Base-by-base conservation (phyloP, 805 yeast species). In the Lipomyces kockii region DNA sequence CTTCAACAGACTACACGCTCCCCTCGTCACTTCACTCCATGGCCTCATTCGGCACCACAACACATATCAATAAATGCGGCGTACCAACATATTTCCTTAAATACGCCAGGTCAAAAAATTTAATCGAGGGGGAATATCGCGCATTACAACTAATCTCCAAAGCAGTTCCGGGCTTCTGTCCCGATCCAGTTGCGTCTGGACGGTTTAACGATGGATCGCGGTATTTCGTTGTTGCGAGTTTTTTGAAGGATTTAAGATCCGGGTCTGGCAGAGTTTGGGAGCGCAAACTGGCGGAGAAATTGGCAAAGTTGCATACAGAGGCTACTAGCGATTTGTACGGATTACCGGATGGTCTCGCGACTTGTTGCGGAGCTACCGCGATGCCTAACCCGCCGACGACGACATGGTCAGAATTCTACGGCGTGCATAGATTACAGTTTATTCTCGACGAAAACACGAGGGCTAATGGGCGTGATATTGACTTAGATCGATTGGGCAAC, bases 361-460 rank as follows among this genome's bases (percentile, higher is more conserved):
- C 72, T 0, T 69, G 71, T 53, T 69, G 72, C 35, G 72, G 72
- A 20, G 35, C 69, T 3, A 69, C 72, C 9, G 58, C 54, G 55
- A 22, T 62, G 55, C 68, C 65, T 9, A 69, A 69, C 46, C 51
- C 59, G 51, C 71, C 72, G 9, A 64, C 70, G 3, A n/a, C 32
- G 7, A 39, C 68, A 17, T 69, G 72, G 72, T 25, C 57, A 2
- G 72, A 69, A 32, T 69, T 69, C 60, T 69, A 56, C 35, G 34
- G 46, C 4, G 39, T 7, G 7, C 59, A 64, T 12, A 39, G 72
- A 55, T 27, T 69, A 49, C 49, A 60, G 34, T 56, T 49, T 37
- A 69, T 69, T 51, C 20, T 67, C 20, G 68, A 69, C 3, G 58
- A 68, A 46, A 69, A 69, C 46, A 51, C 32, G 32, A 34, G 35